These are phyloP conservation scores for Selenicereus undatus DNA, from an alignment of 148 eudicot genomes.

Conservation along the genomic window DNA sequence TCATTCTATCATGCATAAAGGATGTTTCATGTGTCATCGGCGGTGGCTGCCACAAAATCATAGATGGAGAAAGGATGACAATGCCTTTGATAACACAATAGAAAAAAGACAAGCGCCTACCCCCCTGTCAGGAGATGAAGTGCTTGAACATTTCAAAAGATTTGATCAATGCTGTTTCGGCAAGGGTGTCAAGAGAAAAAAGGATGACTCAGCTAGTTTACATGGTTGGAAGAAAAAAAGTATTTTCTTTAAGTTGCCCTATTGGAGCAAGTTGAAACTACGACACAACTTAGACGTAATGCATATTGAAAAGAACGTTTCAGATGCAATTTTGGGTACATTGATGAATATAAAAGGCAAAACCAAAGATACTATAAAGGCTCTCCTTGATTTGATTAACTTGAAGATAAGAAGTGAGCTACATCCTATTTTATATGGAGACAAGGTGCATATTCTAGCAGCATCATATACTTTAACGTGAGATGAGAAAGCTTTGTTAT, in stretches of 20 bases:
- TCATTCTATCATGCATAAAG: not conserved
- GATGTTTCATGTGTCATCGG: not conserved
- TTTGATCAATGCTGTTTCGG: not conserved
- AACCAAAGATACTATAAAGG: constrained; percentile 1
- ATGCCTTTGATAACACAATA: no score
- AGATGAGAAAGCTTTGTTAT: no score
- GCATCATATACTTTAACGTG: not conserved
- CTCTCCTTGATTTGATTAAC: no score
- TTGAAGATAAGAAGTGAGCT: no score
- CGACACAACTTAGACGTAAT: not conserved
- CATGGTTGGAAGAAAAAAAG: no score
- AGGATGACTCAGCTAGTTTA: not conserved
- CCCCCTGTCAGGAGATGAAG: not conserved
- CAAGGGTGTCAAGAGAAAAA: not conserved
- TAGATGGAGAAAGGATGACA: no score
- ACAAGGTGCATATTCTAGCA: no score
- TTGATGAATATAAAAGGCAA: not conserved
- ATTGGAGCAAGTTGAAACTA: no score
- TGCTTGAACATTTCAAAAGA: not conserved
- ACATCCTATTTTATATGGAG: not conserved
- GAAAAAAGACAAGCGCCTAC: no score
- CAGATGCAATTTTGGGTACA: not conserved
- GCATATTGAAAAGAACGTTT: not conserved
- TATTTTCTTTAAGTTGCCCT: no score
- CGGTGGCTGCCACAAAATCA: not conserved